Evolutionary conservation across 148 eudicot species (phyloP).

Genomic region (Salicornia ramosissima): DNA sequence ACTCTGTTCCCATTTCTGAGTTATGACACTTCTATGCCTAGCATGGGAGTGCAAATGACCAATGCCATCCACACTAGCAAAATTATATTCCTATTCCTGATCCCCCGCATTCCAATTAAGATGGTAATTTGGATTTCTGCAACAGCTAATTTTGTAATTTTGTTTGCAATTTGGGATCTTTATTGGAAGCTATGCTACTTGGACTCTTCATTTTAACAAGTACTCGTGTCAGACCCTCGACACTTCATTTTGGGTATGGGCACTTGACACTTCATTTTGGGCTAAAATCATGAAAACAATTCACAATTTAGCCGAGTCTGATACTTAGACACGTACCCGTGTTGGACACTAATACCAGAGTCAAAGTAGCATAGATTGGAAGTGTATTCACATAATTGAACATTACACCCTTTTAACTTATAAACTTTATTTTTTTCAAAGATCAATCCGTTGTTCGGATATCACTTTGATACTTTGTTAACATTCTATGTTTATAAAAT

Average conservation of each 20-base stretch:
- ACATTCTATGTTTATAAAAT: slow-evolving; percentile 6
- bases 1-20: background rate
- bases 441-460: background rate
- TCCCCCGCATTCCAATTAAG: background rate
- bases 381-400: background rate
- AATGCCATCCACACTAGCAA: background rate
- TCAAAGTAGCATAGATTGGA: too few relatives aligned
- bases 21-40: background rate
- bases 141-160: background rate
- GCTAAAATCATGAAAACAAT: too few relatives aligned
- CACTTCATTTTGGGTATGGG: too few relatives aligned
- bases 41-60: background rate
- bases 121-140: background rate
- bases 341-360: too few relatives aligned
- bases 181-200: too few relatives aligned
- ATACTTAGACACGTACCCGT: too few relatives aligned
- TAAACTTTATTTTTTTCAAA: background rate
- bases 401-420: background rate
- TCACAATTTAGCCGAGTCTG: too few relatives aligned
- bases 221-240: too few relatives aligned
- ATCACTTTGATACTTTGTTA: background rate
- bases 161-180: background rate
- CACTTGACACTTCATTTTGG: too few relatives aligned
- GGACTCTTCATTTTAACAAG: too few relatives aligned
- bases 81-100: background rate